Evolutionary conservation across 2,329 filamentous ascomycete genomes (phyloP).

Genomic region (Nemania serpens): DNA sequence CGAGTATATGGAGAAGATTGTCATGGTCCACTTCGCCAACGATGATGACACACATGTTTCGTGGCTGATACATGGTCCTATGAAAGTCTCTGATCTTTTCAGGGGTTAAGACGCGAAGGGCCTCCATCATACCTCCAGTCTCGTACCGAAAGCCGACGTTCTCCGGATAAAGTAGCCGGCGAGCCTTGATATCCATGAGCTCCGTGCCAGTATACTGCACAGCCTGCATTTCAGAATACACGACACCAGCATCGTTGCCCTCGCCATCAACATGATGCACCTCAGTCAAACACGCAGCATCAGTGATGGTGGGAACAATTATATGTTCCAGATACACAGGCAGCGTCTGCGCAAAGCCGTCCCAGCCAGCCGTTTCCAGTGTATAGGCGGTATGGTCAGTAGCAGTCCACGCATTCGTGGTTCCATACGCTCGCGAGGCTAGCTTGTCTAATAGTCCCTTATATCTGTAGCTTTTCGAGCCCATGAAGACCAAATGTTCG

Average conservation of each 20-base stretch:
- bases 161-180: slow-evolving; percentile 82
- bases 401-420: slow-evolving; percentile 96
- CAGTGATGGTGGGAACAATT: slow-evolving; percentile 86
- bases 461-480: slow-evolving; percentile 90
- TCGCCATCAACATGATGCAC: slow-evolving; percentile 94
- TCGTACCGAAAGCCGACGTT: slow-evolving; percentile 94
- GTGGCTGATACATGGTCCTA: slow-evolving; percentile 95
- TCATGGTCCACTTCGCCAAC: slow-evolving; percentile 89
- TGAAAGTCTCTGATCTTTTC: slow-evolving; percentile 95
- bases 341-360: slow-evolving; percentile 91
- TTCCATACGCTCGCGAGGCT: slow-evolving; percentile 88
- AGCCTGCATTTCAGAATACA: slow-evolving; percentile 99
- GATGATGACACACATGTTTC: slow-evolving; percentile 88
- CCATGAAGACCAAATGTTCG: slow-evolving; percentile 86
- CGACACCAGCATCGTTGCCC: slow-evolving; percentile 93
- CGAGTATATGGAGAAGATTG: slow-evolving; percentile 78
- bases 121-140: slow-evolving; percentile 96
- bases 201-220: slow-evolving; percentile 84
- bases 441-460: slow-evolving; percentile 95
- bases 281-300: slow-evolving; percentile 91
- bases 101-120: slow-evolving; percentile 81
- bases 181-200: slow-evolving; percentile 84
- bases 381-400: slow-evolving; percentile 97
- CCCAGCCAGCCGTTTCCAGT: slow-evolving; percentile 93
- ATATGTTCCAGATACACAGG: slow-evolving; percentile 96